Evolutionary conservation across 257 asterid genomes (phyloP), one percentile per base, ranked within the genome.

Genomic region (Echites panduratus): DNA sequence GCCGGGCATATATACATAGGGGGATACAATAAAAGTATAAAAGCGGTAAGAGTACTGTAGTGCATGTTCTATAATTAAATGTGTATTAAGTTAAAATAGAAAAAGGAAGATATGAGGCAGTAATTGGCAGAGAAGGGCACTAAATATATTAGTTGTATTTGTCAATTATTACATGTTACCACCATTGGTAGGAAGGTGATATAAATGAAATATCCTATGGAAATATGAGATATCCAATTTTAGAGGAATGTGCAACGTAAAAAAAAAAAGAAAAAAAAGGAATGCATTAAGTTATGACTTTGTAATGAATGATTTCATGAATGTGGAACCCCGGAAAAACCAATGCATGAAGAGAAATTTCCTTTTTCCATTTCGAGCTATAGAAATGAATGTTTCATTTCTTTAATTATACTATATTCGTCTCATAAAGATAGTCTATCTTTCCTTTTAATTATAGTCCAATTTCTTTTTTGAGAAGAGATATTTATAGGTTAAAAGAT

Each of bases 131-230:
- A 27, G n/a, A 13, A 59, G 27, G 7, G 24, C 62, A 56, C 32
- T 16, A 56, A 56, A 6, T 24, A 12, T 62, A 17, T 14, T 7
- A 6, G 14, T 59, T 5, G 17, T 64, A 64, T 38, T 64, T 38
- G 29, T 64, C 69, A 64, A 40, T 64, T 64, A 38, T 9, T 64
- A 17, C 48, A 63, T 63, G 68, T 35, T 63, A 63, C 68, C 26
- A 63, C 68, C 26, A 63, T 17, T 38, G 68, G 68, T 38, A 19
- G 68, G 69, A 64, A 19, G 4, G 14, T 62, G 69, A 64, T 17
- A 53, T 53, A 53, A n/a, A 53, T 53, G 24, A 5, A 53, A 4
- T 64, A 32, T 19, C 47, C 22, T 29, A 61, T 2, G 66, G 66
- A 32, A 61, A 61, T 29, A 61, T 56, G 62, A 56, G 32, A 27